A percentile compares a stretch with the other conserved stretches of the same genome.
These are phyloP conservation scores for Rhodotorula sp. DNA, from an alignment of 1,284 basidiomycete genomes.

Conservation along the genomic window DNA sequence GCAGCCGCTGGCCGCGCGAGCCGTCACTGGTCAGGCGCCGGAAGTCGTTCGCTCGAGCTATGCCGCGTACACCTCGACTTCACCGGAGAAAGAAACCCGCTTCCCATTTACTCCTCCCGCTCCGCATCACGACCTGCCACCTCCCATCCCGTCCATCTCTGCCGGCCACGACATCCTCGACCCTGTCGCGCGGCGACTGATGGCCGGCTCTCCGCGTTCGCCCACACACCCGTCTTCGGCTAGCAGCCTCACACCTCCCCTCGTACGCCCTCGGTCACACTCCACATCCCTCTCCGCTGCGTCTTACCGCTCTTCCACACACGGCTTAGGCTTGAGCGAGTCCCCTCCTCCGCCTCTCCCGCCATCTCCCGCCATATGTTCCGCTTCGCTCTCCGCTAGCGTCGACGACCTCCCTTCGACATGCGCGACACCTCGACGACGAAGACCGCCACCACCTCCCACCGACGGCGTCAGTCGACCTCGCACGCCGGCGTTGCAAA, in stretches of 20 bases:
- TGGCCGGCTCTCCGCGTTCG: not conserved
- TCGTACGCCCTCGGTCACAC: conserved; percentile 17
- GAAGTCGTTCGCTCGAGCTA: not conserved
- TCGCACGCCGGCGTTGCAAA: not conserved
- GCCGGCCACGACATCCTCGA: conserved; percentile 5
- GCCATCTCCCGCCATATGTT: not conserved
- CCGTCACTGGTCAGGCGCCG: not conserved
- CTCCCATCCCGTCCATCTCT: conserved; percentile 2
- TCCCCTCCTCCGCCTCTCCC: conserved; percentile 1
- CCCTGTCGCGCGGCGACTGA: conserved; percentile 7
- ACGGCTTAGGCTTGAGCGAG: not conserved
- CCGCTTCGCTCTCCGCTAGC: not conserved
- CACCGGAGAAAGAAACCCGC: not conserved
- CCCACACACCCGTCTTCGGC: not conserved
- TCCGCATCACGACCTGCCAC: not conserved
- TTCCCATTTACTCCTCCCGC: not conserved
- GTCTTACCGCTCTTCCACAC: not conserved
- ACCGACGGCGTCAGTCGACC: not conserved
- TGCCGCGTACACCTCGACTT: not conserved
- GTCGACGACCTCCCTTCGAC: not conserved
- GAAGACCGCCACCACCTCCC: not conserved
- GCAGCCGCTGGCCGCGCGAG: not conserved
- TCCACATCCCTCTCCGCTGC: conserved; percentile 17
- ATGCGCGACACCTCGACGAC: not conserved
- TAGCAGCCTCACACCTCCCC: not conserved